Evolutionary conservation across 306 rosid genomes (phyloP).

Genomic region (Styphnolobium japonicum): DNA sequence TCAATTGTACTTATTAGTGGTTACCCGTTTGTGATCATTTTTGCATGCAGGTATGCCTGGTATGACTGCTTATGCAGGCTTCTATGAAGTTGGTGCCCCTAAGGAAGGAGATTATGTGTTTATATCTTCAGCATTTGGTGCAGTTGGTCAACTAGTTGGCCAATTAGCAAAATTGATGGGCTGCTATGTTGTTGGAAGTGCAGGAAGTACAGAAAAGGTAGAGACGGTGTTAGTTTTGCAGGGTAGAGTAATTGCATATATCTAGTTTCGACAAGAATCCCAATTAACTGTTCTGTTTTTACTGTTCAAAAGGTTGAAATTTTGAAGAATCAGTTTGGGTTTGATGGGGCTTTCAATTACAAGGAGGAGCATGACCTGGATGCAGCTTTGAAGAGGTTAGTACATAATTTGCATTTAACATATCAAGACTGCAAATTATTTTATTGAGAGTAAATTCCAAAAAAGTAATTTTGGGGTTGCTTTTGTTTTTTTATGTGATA

Average conservation of each 20-base stretch:
- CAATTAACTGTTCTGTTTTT: neutral
- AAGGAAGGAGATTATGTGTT: constrained; percentile 54
- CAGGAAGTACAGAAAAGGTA: constrained; percentile 55
- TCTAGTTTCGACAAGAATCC: neutral
- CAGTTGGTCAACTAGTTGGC: constrained; percentile 56
- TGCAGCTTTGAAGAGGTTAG: constrained; percentile 36
- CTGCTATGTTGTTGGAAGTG: constrained; percentile 67
- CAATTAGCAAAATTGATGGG: constrained; percentile 55
- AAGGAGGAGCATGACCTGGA: constrained; percentile 40
- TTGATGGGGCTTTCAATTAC: constrained; percentile 50
- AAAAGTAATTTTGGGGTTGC: too few species aligned
- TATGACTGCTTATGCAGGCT: constrained; percentile 50
- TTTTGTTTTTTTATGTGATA: too few species aligned
- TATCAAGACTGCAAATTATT: too few species aligned
- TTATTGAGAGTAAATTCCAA: too few species aligned
- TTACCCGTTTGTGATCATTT: neutral
- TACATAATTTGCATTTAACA: neutral
- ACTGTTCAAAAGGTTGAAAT: constrained; percentile 31
- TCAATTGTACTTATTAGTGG: neutral
- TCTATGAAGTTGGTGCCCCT: constrained; percentile 45
- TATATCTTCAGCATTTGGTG: constrained; percentile 57
- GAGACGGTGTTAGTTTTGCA: neutral
- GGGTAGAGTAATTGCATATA: neutral
- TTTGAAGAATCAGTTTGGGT: constrained; percentile 35
- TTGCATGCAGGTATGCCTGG: constrained; percentile 50